A percentile compares a stretch with the other conserved stretches of the same genome.
Conservation (phyloP, 495 filamentous ascomycete species). For the Hypoxylon lienhwacheense region DNA sequence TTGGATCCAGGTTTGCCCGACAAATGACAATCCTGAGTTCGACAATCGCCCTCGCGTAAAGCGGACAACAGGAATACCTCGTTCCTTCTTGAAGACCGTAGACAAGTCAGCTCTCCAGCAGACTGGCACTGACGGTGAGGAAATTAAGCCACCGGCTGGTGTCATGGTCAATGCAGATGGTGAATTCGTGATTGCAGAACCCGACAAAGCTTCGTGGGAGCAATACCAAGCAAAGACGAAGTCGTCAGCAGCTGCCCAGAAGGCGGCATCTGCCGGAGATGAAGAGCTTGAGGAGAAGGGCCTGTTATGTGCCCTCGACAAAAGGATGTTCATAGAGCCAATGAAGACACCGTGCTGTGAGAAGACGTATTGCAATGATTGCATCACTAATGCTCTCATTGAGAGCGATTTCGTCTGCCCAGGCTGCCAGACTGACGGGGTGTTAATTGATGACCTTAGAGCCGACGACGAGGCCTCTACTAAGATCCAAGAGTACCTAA, state of each 20-base stretch:
- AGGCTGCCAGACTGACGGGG: constrained; percentile 82
- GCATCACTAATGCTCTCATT: constrained; percentile 95
- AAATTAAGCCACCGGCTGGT: constrained; percentile 74
- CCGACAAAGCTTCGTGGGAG: constrained; percentile 94
- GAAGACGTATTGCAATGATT: constrained; percentile 97
- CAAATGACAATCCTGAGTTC: constrained; percentile 94
- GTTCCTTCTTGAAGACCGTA: constrained; percentile 88
- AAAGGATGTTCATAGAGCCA: constrained; percentile 93
- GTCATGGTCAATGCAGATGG: constrained; percentile 98
- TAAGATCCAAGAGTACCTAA: constrained; percentile 79
- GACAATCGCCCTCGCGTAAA: constrained; percentile 89
- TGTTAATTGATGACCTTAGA: constrained; percentile 88
- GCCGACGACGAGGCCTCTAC: constrained; percentile 73
- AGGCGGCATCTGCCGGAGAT: constrained; percentile 66
- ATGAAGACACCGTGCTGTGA: constrained; percentile 97
- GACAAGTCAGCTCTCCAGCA: constrained; percentile 78
- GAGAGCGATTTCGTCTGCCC: constrained; percentile 97
- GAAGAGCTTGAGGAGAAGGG: constrained; percentile 82
- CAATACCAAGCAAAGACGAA: constrained; percentile 92
- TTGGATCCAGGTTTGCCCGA: constrained; percentile 97
- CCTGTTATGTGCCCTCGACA: constrained; percentile 91
- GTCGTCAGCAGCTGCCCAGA: constrained; percentile 75
- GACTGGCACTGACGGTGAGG: constrained; percentile 72
- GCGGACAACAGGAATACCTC: constrained; percentile 92
- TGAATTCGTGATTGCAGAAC: constrained; percentile 91